Evolutionary conservation across 371 early-diverging fungal genomes (phyloP).

Genomic region (Actinomortierella ambigua): DNA sequence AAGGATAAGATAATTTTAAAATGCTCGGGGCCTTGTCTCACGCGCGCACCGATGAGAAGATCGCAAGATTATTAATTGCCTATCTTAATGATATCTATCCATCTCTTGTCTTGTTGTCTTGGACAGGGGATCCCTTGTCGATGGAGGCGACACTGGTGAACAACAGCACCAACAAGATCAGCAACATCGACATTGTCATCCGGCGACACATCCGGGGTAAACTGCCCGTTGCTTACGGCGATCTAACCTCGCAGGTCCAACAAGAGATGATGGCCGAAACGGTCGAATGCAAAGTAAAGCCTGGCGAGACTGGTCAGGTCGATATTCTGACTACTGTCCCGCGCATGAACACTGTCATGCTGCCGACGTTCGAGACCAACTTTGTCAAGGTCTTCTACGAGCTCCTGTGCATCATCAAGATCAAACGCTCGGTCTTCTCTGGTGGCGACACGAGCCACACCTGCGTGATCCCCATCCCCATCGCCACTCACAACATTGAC

Average conservation of each 20-base stretch:
- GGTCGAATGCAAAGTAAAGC: conserved; percentile 38
- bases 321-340: conserved; percentile 44
- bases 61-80: too few species aligned
- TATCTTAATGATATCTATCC: too few species aligned
- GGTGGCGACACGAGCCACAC: conserved; percentile 39
- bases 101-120: too few species aligned
- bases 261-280: conserved; percentile 37
- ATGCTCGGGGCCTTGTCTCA: too few species aligned
- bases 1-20: too few species aligned
- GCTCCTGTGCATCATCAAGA: conserved; percentile 23
- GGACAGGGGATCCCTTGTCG: conserved; percentile 34
- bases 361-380: conserved; percentile 46
- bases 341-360: conserved; percentile 7
- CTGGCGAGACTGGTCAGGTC: conserved; percentile 34
- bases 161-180: conserved; percentile 30
- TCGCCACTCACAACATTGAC: conserved; percentile 44
- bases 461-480: conserved; percentile 32
- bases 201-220: conserved; percentile 35
- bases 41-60: too few species aligned
- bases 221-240: conserved; percentile 29
- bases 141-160: conserved; percentile 37
- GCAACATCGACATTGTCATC: conserved; percentile 30
- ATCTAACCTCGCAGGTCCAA: conserved; percentile 31
- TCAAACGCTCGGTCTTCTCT: conserved; percentile 41
- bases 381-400: conserved; percentile 45